phyloP scores from a whole-genome alignment of 129 eudicot species.

The Lactuca saligna region DNA sequence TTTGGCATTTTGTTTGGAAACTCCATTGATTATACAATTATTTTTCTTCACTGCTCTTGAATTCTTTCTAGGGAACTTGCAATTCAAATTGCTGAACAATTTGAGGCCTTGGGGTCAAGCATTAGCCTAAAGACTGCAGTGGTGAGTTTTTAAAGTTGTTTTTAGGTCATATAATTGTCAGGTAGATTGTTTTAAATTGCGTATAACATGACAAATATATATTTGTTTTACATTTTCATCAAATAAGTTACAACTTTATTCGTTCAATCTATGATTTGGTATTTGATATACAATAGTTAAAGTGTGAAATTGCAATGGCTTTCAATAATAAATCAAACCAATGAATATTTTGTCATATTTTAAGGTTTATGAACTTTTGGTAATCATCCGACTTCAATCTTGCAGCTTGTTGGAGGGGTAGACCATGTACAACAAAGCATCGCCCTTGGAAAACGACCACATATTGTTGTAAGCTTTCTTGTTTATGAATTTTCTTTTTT shows the following conservation, averaged over 20 bases:
- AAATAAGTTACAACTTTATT: no score
- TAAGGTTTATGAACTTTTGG: background rate
- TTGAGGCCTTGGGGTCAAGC: slow-evolving; percentile 78
- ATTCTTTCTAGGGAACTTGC: slow-evolving; percentile 68
- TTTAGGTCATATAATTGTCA: background rate
- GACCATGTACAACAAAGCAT: slow-evolving; percentile 73
- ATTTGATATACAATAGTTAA: no score
- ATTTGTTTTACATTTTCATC: no score
- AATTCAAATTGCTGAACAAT: slow-evolving; percentile 88
- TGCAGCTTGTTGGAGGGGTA: slow-evolving; percentile 98
- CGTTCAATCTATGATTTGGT: no score
- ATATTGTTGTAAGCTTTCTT: slow-evolving; percentile 67
- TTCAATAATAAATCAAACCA: no score
- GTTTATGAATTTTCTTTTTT: background rate
- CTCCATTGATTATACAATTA: background rate
- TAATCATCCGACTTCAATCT: slow-evolving; percentile 8
- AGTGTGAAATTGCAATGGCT: no score
- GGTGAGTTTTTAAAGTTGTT: slow-evolving; percentile 45
- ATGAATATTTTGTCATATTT: background rate
- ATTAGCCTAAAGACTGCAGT: slow-evolving; percentile 75
- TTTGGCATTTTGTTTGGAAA: background rate
- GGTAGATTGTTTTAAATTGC: no score
- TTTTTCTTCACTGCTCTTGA: background rate
- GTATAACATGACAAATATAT: no score
- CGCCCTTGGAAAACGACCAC: slow-evolving; percentile 79